Conservation (phyloP, 768 basidiomycete genomes). For the Trametes cinnabarina region DNA sequence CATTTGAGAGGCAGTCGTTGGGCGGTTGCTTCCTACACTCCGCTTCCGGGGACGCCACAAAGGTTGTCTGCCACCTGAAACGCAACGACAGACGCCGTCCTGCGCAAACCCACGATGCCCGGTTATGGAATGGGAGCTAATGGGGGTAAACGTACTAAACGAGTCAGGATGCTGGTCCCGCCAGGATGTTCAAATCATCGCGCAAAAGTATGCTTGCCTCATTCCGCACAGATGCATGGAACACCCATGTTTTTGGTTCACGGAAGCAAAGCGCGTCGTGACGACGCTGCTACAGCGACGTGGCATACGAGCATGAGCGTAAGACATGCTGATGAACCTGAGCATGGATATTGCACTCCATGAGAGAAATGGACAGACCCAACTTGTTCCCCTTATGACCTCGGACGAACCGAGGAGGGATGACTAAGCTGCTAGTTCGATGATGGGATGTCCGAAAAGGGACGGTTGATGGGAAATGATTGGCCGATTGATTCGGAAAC, state of each 20-base stretch:
- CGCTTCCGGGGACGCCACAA: not conserved
- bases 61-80: constrained; percentile 11
- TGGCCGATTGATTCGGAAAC: constrained; percentile 8
- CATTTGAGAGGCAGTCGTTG: not conserved
- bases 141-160: constrained; percentile 11
- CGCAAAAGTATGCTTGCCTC: not conserved
- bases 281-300: not conserved
- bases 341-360: too few species aligned
- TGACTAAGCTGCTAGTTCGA: constrained; percentile 2
- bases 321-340: too few species aligned
- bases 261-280: not conserved
- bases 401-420: too few species aligned
- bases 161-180: constrained; percentile 5
- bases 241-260: not conserved
- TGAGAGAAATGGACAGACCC: too few species aligned
- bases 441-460: constrained; percentile 17
- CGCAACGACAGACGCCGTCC: not conserved
- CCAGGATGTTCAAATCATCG: not conserved
- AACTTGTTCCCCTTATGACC: too few species aligned
- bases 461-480: constrained; percentile 15
- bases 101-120: not conserved
- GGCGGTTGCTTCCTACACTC: not conserved
- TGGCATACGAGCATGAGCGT: too few species aligned
- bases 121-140: not conserved
- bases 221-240: not conserved